phyloP scores from a whole-genome alignment of 164 flowering plant genomes.

The Hamamelis virginiana region DNA sequence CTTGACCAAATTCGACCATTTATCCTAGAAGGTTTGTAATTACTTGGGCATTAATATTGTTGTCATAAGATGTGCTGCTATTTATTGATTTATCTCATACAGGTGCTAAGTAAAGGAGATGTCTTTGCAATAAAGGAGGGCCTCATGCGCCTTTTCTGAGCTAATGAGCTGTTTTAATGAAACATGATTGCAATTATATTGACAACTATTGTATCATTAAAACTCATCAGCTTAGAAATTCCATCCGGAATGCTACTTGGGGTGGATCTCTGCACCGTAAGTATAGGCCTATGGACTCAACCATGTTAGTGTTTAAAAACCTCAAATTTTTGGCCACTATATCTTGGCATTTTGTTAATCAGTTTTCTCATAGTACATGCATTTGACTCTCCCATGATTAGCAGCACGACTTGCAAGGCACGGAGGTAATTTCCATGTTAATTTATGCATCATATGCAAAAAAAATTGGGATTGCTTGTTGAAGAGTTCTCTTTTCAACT shows the following conservation, averaged over 20 bases:
- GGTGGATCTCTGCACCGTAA: not conserved
- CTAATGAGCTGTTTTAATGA: slow-evolving; percentile 14
- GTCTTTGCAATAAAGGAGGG: slow-evolving; percentile 27
- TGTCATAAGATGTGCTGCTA: slow-evolving; percentile 21
- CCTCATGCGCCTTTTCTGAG: slow-evolving; percentile 14
- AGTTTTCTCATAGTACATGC: too few relatives aligned
- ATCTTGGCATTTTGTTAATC: too few relatives aligned
- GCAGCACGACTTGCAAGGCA: too few relatives aligned
- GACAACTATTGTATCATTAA: not conserved
- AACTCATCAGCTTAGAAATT: not conserved
- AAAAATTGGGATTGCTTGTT: too few relatives aligned
- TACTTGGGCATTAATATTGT: slow-evolving; percentile 27
- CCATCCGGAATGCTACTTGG: not conserved
- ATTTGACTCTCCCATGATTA: too few relatives aligned
- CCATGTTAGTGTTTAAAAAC: too few relatives aligned
- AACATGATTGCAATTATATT: not conserved
- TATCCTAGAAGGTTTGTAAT: slow-evolving; percentile 68
- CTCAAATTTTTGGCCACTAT: too few relatives aligned
- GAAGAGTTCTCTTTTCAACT: too few relatives aligned
- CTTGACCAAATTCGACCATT: slow-evolving; percentile 48
- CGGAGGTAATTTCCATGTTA: too few relatives aligned
- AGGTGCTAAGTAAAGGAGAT: slow-evolving; percentile 50
- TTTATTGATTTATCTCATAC: slow-evolving; percentile 49
- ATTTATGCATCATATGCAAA: too few relatives aligned
- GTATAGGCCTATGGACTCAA: too few relatives aligned